phyloP scores from a whole-genome alignment of 495 filamentous ascomycete species.

The Neurospora sp. region DNA sequence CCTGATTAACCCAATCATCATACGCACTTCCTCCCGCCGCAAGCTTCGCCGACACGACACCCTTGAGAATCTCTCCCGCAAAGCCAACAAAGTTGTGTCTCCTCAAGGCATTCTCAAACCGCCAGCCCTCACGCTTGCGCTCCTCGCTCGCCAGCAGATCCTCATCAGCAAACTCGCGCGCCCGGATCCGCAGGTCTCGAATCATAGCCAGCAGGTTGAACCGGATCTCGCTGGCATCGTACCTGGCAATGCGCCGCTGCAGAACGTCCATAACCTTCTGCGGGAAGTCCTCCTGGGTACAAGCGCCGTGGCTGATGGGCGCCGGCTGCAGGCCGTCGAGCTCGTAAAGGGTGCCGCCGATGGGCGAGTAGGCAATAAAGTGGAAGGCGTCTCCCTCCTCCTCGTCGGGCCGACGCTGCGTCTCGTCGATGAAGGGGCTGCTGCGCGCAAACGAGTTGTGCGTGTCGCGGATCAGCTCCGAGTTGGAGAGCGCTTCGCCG shows the following conservation, averaged over 20 bases:
- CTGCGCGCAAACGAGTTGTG: conserved; percentile 90
- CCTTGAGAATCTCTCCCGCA: conserved; percentile 81
- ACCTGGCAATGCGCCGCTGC: conserved; percentile 71
- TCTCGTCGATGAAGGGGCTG: conserved; percentile 87
- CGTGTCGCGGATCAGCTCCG: conserved; percentile 75
- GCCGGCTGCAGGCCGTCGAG: conserved; percentile 89
- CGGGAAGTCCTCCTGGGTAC: conserved; percentile 59
- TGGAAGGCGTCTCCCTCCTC: conserved; percentile 80
- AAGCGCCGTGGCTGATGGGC: conserved; percentile 79
- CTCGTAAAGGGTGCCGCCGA: conserved; percentile 77
- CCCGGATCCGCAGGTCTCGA: conserved; percentile 62
- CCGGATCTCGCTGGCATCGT: conserved; percentile 77
- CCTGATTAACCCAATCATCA: conserved; percentile 69
- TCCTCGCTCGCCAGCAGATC: conserved; percentile 74
- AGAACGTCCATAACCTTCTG: conserved; percentile 79
- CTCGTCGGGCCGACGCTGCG: conserved; percentile 48
- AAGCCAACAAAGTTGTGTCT: conserved; percentile 96
- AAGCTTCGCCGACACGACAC: conserved; percentile 63
- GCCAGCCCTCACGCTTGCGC: conserved; percentile 75
- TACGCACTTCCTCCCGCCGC: conserved; percentile 53
- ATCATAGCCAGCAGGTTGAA: conserved; percentile 96
- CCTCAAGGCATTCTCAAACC: conserved; percentile 90
- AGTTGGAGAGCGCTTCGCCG: conserved; percentile 52
- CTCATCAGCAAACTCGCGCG: conserved; percentile 70
- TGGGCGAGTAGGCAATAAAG: conserved; percentile 88